Percentiles rank a stretch among this genome's conserved stretches.
phyloP scores from a whole-genome alignment of 495 filamentous ascomycete genomes.

The Hypoxylon crocopeplum region DNA sequence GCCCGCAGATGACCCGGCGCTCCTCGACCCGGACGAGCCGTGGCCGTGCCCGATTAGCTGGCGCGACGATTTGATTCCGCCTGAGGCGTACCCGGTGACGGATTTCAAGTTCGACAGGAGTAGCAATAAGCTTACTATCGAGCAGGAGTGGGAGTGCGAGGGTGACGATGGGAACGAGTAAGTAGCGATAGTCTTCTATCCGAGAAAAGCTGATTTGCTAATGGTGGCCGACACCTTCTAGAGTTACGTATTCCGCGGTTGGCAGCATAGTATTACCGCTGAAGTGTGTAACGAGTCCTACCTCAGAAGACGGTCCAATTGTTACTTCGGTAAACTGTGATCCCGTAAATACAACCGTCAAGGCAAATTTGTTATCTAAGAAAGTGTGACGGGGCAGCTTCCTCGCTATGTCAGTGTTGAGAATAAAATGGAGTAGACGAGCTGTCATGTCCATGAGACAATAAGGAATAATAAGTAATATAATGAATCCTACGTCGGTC shows the following conservation, averaged over 20 bases:
- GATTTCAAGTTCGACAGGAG: conserved; percentile 12
- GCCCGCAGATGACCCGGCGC: not conserved
- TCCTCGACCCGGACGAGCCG: conserved; percentile 9
- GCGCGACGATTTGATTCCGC: conserved; percentile 23
- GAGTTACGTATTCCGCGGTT: conserved; percentile 2
- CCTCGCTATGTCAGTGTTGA: no score
- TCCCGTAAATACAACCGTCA: not conserved
- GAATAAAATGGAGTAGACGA: no score
- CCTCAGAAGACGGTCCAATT: not conserved
- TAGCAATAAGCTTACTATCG: conserved; percentile 3
- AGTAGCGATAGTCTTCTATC: not conserved
- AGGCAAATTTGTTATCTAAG: not conserved
- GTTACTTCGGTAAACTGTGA: not conserved
- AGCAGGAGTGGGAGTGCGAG: conserved; percentile 17
- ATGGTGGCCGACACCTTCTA: not conserved
- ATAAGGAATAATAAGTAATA: no score
- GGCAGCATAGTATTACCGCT: conserved; percentile 9
- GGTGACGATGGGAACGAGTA: conserved; percentile 8
- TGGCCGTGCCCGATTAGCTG: conserved; percentile 15
- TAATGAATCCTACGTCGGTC: no score
- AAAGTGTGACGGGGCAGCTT: not conserved
- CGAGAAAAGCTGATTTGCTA: not conserved
- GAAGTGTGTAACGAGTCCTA: conserved; percentile 3
- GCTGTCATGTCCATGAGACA: no score
- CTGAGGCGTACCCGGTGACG: conserved; percentile 22